These are phyloP conservation scores for Trichosporon coremiiforme DNA, from an alignment of 1,284 basidiomycete genomes.

Conservation along the genomic window DNA sequence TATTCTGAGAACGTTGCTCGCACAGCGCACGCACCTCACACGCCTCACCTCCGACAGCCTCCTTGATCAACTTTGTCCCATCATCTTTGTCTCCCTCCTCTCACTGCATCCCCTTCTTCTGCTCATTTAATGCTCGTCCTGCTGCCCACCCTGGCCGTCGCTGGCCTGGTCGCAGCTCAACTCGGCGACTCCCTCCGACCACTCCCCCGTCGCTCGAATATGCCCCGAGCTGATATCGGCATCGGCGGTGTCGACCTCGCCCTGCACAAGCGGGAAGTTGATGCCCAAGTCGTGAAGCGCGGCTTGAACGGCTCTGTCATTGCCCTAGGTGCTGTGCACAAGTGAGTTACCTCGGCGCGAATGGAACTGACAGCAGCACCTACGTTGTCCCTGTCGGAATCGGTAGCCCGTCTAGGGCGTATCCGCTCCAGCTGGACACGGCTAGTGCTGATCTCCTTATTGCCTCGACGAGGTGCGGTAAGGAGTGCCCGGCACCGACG, in stretches of 20 bases:
- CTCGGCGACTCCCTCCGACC: background rate
- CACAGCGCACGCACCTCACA: background rate
- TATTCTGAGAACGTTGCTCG: constrained; percentile 13
- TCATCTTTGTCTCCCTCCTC: background rate
- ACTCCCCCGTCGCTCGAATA: background rate
- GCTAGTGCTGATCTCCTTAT: constrained; percentile 52
- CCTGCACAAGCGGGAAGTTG: constrained; percentile 10
- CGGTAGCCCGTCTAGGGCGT: constrained; percentile 45
- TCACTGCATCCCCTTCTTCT: background rate
- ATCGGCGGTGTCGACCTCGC: constrained; percentile 21
- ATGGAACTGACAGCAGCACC: constrained; percentile 35
- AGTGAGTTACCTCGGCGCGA: constrained; percentile 1
- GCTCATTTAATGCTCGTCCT: background rate
- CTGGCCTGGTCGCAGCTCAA: background rate
- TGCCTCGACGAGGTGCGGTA: constrained; percentile 45
- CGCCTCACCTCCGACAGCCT: background rate
- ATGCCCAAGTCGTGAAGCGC: background rate
- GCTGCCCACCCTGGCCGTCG: background rate
- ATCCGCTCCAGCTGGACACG: constrained; percentile 52
- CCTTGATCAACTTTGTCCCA: background rate
- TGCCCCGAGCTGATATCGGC: constrained; percentile 5
- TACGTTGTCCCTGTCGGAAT: constrained; percentile 47
- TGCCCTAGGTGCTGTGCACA: constrained; percentile 19
- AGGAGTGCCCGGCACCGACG: constrained; percentile 38
- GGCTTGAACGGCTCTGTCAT: constrained; percentile 25